Base-by-base conservation (phyloP, 2,329 filamentous ascomycete species). In the Xylogone sp. region DNA sequence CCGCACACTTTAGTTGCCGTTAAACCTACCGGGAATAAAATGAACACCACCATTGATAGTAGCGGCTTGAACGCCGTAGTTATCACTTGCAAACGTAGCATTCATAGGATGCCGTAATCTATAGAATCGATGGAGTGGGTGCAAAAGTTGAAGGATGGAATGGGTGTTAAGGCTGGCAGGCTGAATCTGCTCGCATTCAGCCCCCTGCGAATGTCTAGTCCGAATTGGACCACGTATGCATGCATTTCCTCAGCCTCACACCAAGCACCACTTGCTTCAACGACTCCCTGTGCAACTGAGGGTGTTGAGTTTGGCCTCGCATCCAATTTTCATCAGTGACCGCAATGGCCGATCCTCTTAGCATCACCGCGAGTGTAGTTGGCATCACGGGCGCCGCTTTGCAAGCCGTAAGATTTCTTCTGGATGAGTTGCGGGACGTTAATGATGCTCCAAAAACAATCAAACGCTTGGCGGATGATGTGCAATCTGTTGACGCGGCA, bases 371-470 rank as follows among this genome's bases (percentile, higher is more conserved):
- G 16, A 61, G 61, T 57, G 53, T 63, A 21, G 60, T 66, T 13
- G 59, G 65, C 49, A 59, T 68, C 47, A 58, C 58, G 45, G 62
- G 62, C 21, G 64, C 62, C 43, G 62, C 65, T 50, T 56, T 66
- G 46, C 63, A 69, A 43, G 59, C 54, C 48, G 61, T 59, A 53
- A 57, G 59, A 53, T 62, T 66, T 21, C 59, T 69, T 46, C 50
- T 65, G 51, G 58, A 62, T 22, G 64, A 69, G 55, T 55, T 69
- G 45, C 56, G 64, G 52, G 52, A 62, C 50, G 55, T 69, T 51
- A 65, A 56, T 46, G 59, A 70, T 59, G 62, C 65, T 44, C 66
- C 65, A 29, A 62, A 65, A 54, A 57, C 62, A 45, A 48, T 70
- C 45, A 58, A 63, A 46, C 54, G 56, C 44, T 62, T 70, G 19